A percentile compares a stretch with the other conserved stretches of the same genome.
Evolutionary conservation across 116 monocot genomes (phyloP).

Genomic region (Posidonia oceanica): DNA sequence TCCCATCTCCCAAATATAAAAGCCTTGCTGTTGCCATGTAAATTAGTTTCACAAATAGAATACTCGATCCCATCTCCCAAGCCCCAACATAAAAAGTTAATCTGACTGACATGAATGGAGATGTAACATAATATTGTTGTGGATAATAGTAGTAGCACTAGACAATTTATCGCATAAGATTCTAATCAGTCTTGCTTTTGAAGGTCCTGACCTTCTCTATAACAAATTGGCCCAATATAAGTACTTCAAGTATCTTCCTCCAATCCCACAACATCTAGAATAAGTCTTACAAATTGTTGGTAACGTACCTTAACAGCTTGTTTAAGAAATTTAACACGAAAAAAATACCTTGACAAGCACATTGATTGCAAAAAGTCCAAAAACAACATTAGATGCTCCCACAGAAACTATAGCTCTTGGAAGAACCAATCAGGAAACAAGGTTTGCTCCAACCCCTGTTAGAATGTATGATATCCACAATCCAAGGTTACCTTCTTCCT

Average conservation of each 20-base stretch:
- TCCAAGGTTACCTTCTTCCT: conserved; percentile 90
- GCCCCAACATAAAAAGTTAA: too few species aligned
- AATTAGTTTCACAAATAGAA: too few species aligned
- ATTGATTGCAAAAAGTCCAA: conserved; percentile 90
- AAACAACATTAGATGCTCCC: conserved; percentile 96
- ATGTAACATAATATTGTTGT: too few species aligned
- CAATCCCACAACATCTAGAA: conserved; percentile 93
- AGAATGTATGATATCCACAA: conserved; percentile 94
- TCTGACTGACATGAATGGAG: too few species aligned
- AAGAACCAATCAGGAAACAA: conserved; percentile 91
- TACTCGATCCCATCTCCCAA: too few species aligned
- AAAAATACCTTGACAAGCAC: conserved; percentile 78
- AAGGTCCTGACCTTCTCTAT: conserved; percentile 66
- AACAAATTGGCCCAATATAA: conserved; percentile 70
- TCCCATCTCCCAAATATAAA: too few species aligned
- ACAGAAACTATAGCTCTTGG: conserved; percentile 68
- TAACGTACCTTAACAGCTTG: background rate
- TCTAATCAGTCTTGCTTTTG: background rate
- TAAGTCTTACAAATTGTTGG: background rate
- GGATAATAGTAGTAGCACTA: too few species aligned
- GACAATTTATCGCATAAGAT: too few species aligned
- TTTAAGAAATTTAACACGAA: background rate
- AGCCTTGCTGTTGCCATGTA: too few species aligned
- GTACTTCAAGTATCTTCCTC: conserved; percentile 64
- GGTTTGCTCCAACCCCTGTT: conserved; percentile 87